Evolutionary conservation across 2,329 filamentous ascomycete genomes (phyloP).

Genomic region (Corynespora cassiicola): DNA sequence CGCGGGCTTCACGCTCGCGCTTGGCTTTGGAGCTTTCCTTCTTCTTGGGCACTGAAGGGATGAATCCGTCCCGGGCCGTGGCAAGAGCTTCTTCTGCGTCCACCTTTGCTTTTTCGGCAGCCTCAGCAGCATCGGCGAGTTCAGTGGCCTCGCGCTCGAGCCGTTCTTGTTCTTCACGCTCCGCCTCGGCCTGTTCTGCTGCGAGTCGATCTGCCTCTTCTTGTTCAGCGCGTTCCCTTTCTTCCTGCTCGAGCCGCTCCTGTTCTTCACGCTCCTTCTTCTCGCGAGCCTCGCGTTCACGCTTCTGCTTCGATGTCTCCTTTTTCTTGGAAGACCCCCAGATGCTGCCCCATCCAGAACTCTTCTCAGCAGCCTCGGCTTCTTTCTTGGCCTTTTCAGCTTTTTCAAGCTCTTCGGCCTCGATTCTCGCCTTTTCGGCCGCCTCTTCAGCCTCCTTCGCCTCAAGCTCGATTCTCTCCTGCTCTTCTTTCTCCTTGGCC

Average conservation of each 20-base stretch:
- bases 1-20: conserved; percentile 10
- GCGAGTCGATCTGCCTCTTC: too few species aligned
- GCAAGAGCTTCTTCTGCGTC: conserved; percentile 21
- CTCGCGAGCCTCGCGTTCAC: conserved; percentile 36
- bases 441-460: conserved; percentile 32
- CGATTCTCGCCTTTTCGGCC: conserved; percentile 30
- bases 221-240: conserved; percentile 41
- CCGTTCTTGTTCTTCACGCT: conserved; percentile 41
- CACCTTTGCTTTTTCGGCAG: conserved; percentile 12
- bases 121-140: conserved; percentile 22
- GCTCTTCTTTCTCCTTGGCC: conserved; percentile 47
- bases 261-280: conserved; percentile 35
- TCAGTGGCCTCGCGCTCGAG: conserved; percentile 23
- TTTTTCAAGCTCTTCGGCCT: conserved; percentile 27
- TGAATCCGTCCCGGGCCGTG: conserved; percentile 30
- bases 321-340: conserved; percentile 44
- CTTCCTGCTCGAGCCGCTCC: conserved; percentile 34
- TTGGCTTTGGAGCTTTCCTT: conserved; percentile 40
- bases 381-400: conserved; percentile 27
- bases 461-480: conserved; percentile 24
- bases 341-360: conserved; percentile 31
- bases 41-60: conserved; percentile 31
- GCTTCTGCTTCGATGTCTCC: conserved; percentile 36
- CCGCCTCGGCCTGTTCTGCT: conserved; percentile 37
- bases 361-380: conserved; percentile 35